phyloP scores from a whole-genome alignment of 352 stramenopile species.

The Phytophthora megakarya region DNA sequence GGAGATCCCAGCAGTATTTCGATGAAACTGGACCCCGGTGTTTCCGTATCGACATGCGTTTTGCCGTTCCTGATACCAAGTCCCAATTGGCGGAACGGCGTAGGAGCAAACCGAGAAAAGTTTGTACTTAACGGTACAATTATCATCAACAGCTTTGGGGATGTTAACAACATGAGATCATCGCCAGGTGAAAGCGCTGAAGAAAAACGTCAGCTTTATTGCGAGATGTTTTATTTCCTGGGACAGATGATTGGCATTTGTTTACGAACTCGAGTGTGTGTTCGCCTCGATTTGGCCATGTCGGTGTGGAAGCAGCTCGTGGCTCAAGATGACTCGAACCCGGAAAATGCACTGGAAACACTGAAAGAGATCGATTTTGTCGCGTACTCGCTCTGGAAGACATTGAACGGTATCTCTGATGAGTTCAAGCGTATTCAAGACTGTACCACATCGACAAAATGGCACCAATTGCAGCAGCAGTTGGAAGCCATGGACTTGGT shows the following conservation, averaged over 20 bases:
- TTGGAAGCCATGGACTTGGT: constrained; percentile 68
- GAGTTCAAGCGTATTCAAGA: constrained; percentile 19
- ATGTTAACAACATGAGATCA: neutral
- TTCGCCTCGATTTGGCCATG: constrained; percentile 73
- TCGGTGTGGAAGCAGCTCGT: constrained; percentile 80
- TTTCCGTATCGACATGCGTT: constrained; percentile 49
- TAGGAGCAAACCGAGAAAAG: constrained; percentile 80
- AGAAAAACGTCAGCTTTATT: constrained; percentile 62
- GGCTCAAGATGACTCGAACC: constrained; percentile 39
- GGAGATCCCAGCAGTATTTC: constrained; percentile 25
- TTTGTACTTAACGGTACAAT: constrained; percentile 79
- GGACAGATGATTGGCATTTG: constrained; percentile 91
- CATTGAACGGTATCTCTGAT: constrained; percentile 38
- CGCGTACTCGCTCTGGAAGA: constrained; percentile 59
- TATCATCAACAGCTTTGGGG: constrained; percentile 1
- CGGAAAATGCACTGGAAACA: constrained; percentile 43
- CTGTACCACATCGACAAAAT: neutral
- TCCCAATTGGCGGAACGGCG: constrained; percentile 86
- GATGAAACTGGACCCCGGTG: constrained; percentile 22
- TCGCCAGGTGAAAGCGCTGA: constrained; percentile 40
- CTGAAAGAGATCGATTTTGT: constrained; percentile 75
- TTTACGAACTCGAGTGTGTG: constrained; percentile 78
- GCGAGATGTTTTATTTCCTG: constrained; percentile 90
- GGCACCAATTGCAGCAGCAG: constrained; percentile 43
- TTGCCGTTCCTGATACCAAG: constrained; percentile 87